Percentiles rank a stretch among this genome's conserved stretches.
phyloP scores from a whole-genome alignment of 2,329 filamentous ascomycete genomes.

The Colletotrichum filicis region DNA sequence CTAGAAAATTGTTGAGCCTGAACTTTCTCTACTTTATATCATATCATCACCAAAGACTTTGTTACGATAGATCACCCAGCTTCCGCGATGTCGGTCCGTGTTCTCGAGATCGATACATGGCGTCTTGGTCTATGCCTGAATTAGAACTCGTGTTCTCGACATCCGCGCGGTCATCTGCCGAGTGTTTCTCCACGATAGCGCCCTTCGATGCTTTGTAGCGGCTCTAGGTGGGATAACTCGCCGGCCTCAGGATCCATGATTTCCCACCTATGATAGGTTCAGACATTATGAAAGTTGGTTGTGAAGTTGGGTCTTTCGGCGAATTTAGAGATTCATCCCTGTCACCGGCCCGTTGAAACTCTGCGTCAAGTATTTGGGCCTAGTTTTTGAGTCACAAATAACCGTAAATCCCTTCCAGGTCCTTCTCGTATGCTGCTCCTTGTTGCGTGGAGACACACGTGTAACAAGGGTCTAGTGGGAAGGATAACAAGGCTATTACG shows the following conservation, averaged over 20 bases:
- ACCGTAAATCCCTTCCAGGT: background rate
- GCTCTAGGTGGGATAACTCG: background rate
- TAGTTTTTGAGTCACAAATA: background rate
- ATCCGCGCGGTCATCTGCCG: background rate
- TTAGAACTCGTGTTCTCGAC: background rate
- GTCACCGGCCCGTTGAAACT: background rate
- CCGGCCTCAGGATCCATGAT: background rate
- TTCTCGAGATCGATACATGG: background rate
- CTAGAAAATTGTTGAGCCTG: background rate
- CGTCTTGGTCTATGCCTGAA: background rate
- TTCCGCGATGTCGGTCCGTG: fast-evolving
- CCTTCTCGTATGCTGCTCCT: background rate
- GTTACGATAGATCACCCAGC: background rate
- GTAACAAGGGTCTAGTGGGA: background rate
- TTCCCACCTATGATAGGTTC: background rate
- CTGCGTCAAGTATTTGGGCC: fast-evolving
- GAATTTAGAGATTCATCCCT: background rate
- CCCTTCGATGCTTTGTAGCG: background rate
- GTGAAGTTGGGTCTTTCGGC: background rate
- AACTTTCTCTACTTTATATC: background rate
- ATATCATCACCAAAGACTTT: background rate
- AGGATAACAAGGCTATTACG: background rate
- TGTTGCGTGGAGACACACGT: background rate
- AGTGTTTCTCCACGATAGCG: background rate
- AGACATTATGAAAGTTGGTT: background rate